Base-by-base conservation (phyloP, 2,329 filamentous ascomycete genomes). In the Chlorencoelia australis region DNA sequence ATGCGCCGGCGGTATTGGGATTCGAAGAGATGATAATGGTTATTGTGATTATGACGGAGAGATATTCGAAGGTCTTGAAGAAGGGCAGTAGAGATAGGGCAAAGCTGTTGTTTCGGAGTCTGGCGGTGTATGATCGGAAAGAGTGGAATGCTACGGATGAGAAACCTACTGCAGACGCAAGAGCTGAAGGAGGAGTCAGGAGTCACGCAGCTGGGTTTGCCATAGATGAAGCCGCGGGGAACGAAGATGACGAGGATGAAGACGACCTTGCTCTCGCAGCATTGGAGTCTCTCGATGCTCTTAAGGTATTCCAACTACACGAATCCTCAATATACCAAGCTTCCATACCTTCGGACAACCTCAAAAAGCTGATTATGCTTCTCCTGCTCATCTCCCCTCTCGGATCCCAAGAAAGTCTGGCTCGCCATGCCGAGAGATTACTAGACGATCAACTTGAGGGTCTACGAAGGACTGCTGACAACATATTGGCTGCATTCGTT, bases 331-430 rank as follows among this genome's bases (percentile, higher is more conserved):
- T 74, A 1, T 68, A 74, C 28, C 69, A 71, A n/a, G 75, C 79
- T 19, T 75, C 82, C 46, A 81, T 87, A 33, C 81, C 82, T 1
- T 72, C 75, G 0, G 80, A 86, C 52, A 85, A 85, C 51, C 73
- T 85, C 38, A 69, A 76, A 29, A 79, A 75, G 48, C 60, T 87
- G 6, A 59, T 86, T 19, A 79, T 83, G 71, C 64, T 87, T 4
- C 64, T 87, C 9, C 63, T 86, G 1, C 61, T 86, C 7, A 63
- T 75, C 22, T 75, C 81, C 1, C 79, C 81, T 0, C 59, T 86
- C 4, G 67, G 69, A 30, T 60, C 73, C 0, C 77, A 82, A 48
- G 77, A 85, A 53, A 75, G 67, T 37, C 56, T 86, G 10, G 73
- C 80, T 1, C 64, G 65, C 19, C 74, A 81, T 48, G 67, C 72